Base-by-base conservation (phyloP, 2,329 filamentous ascomycete genomes). In the Teratosphaeria epicoccoides region DNA sequence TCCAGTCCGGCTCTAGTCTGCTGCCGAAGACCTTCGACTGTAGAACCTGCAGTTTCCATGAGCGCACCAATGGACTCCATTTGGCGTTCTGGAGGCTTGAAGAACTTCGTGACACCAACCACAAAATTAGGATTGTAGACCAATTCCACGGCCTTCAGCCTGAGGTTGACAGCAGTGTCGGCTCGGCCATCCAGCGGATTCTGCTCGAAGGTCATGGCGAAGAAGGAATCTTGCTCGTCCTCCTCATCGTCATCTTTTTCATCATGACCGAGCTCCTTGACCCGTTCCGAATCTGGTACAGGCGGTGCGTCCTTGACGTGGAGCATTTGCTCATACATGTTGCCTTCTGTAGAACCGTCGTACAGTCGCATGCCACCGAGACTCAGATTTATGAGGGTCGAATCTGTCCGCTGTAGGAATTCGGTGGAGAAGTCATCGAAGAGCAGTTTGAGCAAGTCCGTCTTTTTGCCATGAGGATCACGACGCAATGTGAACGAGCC, bases 21-120 rank as follows among this genome's bases (percentile, higher is more conserved):
- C 67, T 97, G 90, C 28, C 94, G 81, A 53, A 98, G 76, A 6
- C 90, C 91, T 69, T 98, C 91, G 0, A 98, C 91, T 0, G 93
- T 98, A 1, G 91, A 91, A 23, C 93, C 90, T 4, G 93, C 93
- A 46, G 85, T 88, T 69, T 98, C 94, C 83, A 99, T 88, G 51
- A 99, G 77, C 1, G 93, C 94, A 11, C 83, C 86, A 60, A 99
- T 96, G 9, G 93, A 98, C 66, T 98, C 93, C 90, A 98, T 96
- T 66, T 98, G 94, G 48, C 90, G 80, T 67, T 96, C 90, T 0
- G 93, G 94, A 0, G 93, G 93, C 56, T 91, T 85, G 75, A 99
- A 98, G 73, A 98, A 99, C 60, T 89, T 88, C 49, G 85, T 88
- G 37, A 97, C 82, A 47, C 93, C 90, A 5, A 95, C 83, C 0